Conservation (phyloP, 805 yeast genomes). For the Cyberlindnera maritima region DNA sequence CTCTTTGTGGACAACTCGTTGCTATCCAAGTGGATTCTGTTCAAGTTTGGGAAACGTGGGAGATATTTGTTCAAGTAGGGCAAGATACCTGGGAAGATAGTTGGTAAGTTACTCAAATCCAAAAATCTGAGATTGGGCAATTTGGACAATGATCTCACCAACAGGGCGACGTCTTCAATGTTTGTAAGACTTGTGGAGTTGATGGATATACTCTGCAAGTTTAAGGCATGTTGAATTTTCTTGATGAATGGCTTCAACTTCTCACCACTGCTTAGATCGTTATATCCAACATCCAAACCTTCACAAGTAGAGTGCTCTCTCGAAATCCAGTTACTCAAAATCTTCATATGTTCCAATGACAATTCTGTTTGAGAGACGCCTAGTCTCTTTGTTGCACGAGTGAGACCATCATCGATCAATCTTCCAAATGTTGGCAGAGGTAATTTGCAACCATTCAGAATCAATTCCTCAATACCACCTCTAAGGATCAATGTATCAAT, state of each 20-base stretch:
- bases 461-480: conserved; percentile 75
- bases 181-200: conserved; percentile 60
- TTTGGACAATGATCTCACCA: conserved; percentile 50
- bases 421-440: conserved; percentile 53
- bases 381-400: conserved; percentile 51
- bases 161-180: conserved; percentile 45
- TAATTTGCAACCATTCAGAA: conserved; percentile 75
- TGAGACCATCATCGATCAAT: conserved; percentile 54
- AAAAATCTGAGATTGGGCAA: conserved; percentile 63
- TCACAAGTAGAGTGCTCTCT: conserved; percentile 39
- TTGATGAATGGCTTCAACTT: conserved; percentile 28
- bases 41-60: conserved; percentile 64
- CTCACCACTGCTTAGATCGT: conserved; percentile 48
- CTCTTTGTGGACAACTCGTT: conserved; percentile 57
- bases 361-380: conserved; percentile 80
- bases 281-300: conserved; percentile 84
- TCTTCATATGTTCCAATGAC: conserved; percentile 52
- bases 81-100: conserved; percentile 60
- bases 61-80: conserved; percentile 57
- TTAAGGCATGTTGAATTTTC: conserved; percentile 14
- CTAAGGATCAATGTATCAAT: conserved; percentile 65
- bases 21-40: conserved; percentile 69
- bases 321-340: conserved; percentile 58
- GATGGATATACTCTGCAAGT: conserved; percentile 53
- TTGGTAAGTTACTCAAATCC: conserved; percentile 71